Evolutionary conservation across 2,329 filamentous ascomycete species (phyloP).

Genomic region (Paecilomyces sp.): DNA sequence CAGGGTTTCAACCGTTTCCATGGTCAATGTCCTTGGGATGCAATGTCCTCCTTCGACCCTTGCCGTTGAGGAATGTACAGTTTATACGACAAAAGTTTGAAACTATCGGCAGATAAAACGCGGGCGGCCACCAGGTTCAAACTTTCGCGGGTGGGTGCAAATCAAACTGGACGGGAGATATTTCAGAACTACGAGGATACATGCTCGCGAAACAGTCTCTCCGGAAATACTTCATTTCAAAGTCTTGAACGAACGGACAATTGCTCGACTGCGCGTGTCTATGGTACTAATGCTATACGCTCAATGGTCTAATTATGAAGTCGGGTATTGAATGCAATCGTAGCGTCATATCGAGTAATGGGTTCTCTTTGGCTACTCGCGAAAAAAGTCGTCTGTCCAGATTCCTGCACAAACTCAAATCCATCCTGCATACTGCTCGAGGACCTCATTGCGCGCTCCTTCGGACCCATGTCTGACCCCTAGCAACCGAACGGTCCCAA

Average conservation of each 20-base stretch:
- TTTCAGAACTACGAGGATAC: background rate
- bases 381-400: background rate
- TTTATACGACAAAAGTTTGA: too few relatives aligned
- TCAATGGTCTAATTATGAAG: background rate
- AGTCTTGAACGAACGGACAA: background rate
- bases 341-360: background rate
- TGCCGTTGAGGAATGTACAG: background rate
- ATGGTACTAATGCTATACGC: background rate
- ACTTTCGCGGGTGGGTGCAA: too few relatives aligned
- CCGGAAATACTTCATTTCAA: background rate
- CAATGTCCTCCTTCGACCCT: background rate
- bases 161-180: background rate
- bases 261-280: background rate
- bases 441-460: conserved; percentile 34
- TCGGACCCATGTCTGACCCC: conserved; percentile 41
- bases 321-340: background rate
- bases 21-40: background rate
- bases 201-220: background rate
- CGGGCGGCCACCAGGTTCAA: too few relatives aligned
- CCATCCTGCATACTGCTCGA: conserved; percentile 33
- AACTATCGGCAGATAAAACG: too few relatives aligned
- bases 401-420: conserved; percentile 9
- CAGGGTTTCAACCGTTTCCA: background rate
- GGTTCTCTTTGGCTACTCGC: background rate
- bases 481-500: conserved; percentile 38